Conservation (phyloP, 441 rosid species). For the Viola pubescens region DNA sequence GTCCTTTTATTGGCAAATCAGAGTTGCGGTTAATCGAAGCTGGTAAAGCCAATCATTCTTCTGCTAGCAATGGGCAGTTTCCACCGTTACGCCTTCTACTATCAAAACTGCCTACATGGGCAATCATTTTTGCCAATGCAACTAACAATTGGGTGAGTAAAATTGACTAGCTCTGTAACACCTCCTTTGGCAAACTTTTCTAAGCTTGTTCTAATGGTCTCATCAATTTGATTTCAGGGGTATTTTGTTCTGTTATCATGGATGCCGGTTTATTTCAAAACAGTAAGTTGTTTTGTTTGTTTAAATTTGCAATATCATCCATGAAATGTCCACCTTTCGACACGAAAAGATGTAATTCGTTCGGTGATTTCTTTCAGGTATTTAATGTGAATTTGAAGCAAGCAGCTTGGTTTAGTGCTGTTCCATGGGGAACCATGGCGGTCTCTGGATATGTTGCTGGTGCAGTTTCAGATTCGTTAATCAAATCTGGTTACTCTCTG, state of each 20-base stretch:
- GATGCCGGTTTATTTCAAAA: slow-evolving; percentile 96
- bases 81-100: slow-evolving; percentile 52
- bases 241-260: slow-evolving; percentile 92
- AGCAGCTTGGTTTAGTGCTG: slow-evolving; percentile 97
- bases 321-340: too few species aligned
- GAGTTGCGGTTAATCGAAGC: slow-evolving; percentile 67
- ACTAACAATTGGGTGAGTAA: slow-evolving; percentile 84
- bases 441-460: slow-evolving; percentile 76
- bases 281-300: slow-evolving; percentile 32
- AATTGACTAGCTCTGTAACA: slow-evolving; percentile 1
- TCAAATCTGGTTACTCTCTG: slow-evolving; percentile 61
- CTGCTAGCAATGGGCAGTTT: slow-evolving; percentile 20
- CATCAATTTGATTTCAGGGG: slow-evolving; percentile 44
- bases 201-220: background rate
- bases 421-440: slow-evolving; percentile 99
- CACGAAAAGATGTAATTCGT: background rate
- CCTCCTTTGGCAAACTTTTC: background rate
- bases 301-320: background rate
- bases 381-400: slow-evolving; percentile 77
- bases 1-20: slow-evolving; percentile 44
- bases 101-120: slow-evolving; percentile 80
- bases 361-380: slow-evolving; percentile 39
- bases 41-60: slow-evolving; percentile 48
- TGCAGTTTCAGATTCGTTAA: slow-evolving; percentile 49
- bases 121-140: slow-evolving; percentile 71